A percentile compares a stretch with the other conserved stretches of the same genome.
phyloP scores from a whole-genome alignment of 306 rosid genomes.

The Glycine soja region DNA sequence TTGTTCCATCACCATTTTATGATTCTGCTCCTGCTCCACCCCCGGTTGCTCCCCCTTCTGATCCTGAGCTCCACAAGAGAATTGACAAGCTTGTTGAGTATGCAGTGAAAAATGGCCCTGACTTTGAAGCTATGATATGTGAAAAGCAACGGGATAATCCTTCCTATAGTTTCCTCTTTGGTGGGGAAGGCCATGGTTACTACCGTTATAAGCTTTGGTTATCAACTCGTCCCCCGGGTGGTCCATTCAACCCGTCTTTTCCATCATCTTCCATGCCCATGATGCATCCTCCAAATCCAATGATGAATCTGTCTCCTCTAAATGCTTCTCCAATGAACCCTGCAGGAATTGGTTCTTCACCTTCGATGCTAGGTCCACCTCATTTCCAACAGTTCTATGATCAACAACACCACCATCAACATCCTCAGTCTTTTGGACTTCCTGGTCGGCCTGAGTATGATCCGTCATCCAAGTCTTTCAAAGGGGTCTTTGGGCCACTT shows the following conservation, averaged over 20 bases:
- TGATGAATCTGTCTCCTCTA: constrained; percentile 69
- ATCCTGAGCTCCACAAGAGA: constrained; percentile 93
- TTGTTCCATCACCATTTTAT: constrained; percentile 65
- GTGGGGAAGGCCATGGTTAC: constrained; percentile 91
- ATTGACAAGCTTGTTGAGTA: constrained; percentile 93
- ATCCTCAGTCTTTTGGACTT: constrained; percentile 73
- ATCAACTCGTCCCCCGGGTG: constrained; percentile 68
- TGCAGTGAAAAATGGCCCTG: constrained; percentile 90
- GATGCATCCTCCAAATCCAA: constrained; percentile 87
- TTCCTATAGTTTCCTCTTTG: constrained; percentile 86
- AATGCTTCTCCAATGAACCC: constrained; percentile 69
- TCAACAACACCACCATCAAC: constrained; percentile 80
- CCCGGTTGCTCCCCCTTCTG: constrained; percentile 77
- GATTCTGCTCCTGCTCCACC: constrained; percentile 57
- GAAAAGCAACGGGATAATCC: constrained; percentile 96
- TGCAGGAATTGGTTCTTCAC: constrained; percentile 61
- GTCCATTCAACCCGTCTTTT: constrained; percentile 75
- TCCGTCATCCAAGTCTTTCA: constrained; percentile 76
- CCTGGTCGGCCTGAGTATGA: constrained; percentile 83
- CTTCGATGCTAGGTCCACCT: constrained; percentile 69
- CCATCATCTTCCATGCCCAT: constrained; percentile 65
- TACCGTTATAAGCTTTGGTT: constrained; percentile 89
- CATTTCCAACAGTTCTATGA: constrained; percentile 75
- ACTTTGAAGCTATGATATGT: constrained; percentile 94
- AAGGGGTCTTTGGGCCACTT: constrained; percentile 86